These are phyloP conservation scores for Lentinula detonsa DNA, from an alignment of 768 basidiomycete species.

Conservation along the genomic window DNA sequence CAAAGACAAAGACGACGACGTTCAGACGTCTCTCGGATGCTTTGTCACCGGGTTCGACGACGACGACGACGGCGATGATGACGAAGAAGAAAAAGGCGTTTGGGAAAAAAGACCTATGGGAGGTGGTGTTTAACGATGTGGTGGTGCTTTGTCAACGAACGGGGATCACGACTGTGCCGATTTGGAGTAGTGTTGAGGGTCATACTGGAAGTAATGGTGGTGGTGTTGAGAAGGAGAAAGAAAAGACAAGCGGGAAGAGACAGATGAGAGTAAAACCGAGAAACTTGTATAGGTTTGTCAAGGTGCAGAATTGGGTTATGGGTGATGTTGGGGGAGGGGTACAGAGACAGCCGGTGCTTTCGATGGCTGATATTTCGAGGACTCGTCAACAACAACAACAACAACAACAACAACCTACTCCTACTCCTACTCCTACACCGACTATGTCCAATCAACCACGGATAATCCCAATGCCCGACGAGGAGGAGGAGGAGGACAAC, in stretches of 20 bases:
- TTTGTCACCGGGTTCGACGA: conserved; percentile 23
- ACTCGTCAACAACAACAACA: conserved; percentile 34
- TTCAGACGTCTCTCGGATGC: conserved; percentile 90
- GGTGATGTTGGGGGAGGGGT: conserved; percentile 42
- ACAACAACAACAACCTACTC: too few species aligned
- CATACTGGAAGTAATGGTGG: too few species aligned
- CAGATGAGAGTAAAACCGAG: conserved; percentile 70
- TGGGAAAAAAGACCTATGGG: conserved; percentile 89
- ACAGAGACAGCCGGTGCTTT: conserved; percentile 75
- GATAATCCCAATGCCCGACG: conserved; percentile 65
- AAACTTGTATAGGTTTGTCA: conserved; percentile 91
- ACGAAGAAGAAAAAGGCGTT: conserved; percentile 38
- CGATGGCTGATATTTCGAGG: conserved; percentile 84
- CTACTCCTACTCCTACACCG: conserved; percentile 30
- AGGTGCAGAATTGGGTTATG: conserved; percentile 84
- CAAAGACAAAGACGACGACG: conserved; percentile 83
- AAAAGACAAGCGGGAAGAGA: conserved; percentile 36
- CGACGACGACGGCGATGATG: too few species aligned
- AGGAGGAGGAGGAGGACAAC: conserved; percentile 60
- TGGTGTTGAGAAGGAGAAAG: too few species aligned
- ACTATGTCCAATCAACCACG: conserved; percentile 47
- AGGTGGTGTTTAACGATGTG: conserved; percentile 95
- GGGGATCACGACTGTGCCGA: conserved; percentile 82
- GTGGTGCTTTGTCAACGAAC: conserved; percentile 86
- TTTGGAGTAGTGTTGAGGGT: conserved; percentile 72